phyloP scores from a whole-genome alignment of 2,329 filamentous ascomycete genomes.

The Hypoxylon sp. region DNA sequence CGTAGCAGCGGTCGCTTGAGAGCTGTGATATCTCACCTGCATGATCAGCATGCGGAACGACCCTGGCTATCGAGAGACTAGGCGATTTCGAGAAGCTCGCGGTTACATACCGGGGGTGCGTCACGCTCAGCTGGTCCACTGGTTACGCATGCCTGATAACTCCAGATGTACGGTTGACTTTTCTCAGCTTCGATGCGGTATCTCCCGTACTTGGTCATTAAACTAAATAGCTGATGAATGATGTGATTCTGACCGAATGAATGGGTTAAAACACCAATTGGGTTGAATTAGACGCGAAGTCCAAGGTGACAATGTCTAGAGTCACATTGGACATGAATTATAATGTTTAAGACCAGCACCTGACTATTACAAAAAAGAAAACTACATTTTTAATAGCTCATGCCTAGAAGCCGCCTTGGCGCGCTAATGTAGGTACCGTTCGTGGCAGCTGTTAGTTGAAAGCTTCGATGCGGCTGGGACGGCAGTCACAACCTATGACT shows the following conservation, averaged over 20 bases:
- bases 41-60: slow-evolving; percentile 22
- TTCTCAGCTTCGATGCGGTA: slow-evolving; percentile 7
- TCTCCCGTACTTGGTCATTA: background rate
- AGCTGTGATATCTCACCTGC: slow-evolving; percentile 23
- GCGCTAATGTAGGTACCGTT: too few species aligned
- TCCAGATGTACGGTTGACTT: background rate
- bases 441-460: too few species aligned
- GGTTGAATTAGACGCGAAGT: background rate
- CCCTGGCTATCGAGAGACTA: slow-evolving; percentile 25
- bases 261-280: background rate
- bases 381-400: too few species aligned
- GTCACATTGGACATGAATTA: background rate
- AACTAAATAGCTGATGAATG: background rate
- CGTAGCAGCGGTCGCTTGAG: background rate
- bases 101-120: slow-evolving; percentile 7
- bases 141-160: slow-evolving; percentile 1
- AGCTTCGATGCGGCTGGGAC: too few species aligned
- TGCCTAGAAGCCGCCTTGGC: too few species aligned
- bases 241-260: background rate
- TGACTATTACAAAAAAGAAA: too few species aligned
- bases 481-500: too few species aligned
- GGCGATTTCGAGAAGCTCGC: slow-evolving; percentile 26
- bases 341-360: too few species aligned
- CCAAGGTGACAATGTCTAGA: background rate
- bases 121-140: background rate